Conservation (phyloP, 148 eudicot species). For the Linanthus parryae region DNA sequence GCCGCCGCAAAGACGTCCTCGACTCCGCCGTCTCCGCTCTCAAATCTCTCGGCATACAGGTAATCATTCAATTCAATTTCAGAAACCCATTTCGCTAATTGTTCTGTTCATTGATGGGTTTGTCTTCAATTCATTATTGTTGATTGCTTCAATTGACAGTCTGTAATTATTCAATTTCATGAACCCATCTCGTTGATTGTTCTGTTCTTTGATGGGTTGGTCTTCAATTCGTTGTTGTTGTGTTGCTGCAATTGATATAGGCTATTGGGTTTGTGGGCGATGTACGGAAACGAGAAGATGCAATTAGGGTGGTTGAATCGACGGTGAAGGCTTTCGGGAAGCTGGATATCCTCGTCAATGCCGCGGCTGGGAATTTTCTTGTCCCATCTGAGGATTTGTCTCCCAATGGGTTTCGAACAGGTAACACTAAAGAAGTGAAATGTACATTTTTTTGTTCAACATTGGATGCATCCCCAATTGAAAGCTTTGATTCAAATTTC, state of each 20-base stretch:
- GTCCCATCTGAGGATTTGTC: conserved; percentile 69
- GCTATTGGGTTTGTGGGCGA: conserved; percentile 70
- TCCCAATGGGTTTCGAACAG: conserved; percentile 73
- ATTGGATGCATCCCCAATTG: too few species aligned
- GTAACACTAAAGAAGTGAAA: too few species aligned
- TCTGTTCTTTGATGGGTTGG: too few species aligned
- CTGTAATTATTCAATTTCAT: not conserved
- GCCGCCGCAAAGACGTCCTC: conserved; percentile 52
- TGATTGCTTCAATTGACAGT: not conserved
- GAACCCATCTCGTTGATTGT: too few species aligned
- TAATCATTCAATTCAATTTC: conserved; percentile 10
- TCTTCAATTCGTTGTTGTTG: too few species aligned
- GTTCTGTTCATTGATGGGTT: too few species aligned
- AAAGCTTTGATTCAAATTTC: too few species aligned
- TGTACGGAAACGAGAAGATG: conserved; percentile 61
- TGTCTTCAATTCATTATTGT: too few species aligned
- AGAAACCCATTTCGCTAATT: too few species aligned
- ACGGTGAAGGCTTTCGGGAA: conserved; percentile 53
- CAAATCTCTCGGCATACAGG: conserved; percentile 46
- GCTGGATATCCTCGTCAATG: conserved; percentile 80
- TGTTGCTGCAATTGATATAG: conserved; percentile 15
- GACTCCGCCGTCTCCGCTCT: conserved; percentile 58
- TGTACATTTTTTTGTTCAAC: too few species aligned
- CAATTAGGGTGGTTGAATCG: conserved; percentile 50
- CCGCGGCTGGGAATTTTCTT: conserved; percentile 82